Base-by-base conservation (phyloP, 2,329 filamentous ascomycete genomes). In the Cladorrhinum sp. region DNA sequence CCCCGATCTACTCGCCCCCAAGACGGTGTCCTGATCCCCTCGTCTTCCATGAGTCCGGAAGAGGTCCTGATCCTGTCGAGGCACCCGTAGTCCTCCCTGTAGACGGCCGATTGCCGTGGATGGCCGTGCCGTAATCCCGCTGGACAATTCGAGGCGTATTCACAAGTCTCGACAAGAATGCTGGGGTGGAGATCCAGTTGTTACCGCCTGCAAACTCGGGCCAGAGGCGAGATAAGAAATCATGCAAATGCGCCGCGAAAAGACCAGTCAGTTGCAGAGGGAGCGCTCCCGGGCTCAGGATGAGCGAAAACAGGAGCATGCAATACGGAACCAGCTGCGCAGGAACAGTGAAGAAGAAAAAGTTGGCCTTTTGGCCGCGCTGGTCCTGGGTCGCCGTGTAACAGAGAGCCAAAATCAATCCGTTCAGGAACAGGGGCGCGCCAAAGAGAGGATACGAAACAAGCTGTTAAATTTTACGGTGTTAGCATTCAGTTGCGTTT, bases 381-480 rank as follows among this genome's bases (percentile, higher is more conserved):
- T 94, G 90, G 70, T 96, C 93, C 74, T 96, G 92, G 1, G 88
- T 87, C 66, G 86, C 90, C 5, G 92, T 96, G 73, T 97, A 97
- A 67, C 80, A 81, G 71, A 96, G 83, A 46, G 92, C 91, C 62
- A 96, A 79, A 57, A 90, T 87, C 58, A 99, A 81, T 12, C 89
- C 89, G 69, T 77, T 74, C 18, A 82, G 76, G 67, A 88, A 86
- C 53, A 81, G 76, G 60, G 74, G 73, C 50, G 78, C 76, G 56
- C 80, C 78, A 26, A 87, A 76, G 58, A 85, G 70, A 62, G 79
- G 68, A 63, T 81, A 79, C 69, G 83, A 83, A 57, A 85, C 70
- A 57, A 76, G 72, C 84, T 87, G 66, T 24, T 46, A 9, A 12
- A 62, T 52, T 14, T 53, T 54, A 48, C 57, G 24, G 18, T 18